Evolutionary conservation across 2,329 filamentous ascomycete genomes (phyloP).

Genomic region (Alternaria alternata): DNA sequence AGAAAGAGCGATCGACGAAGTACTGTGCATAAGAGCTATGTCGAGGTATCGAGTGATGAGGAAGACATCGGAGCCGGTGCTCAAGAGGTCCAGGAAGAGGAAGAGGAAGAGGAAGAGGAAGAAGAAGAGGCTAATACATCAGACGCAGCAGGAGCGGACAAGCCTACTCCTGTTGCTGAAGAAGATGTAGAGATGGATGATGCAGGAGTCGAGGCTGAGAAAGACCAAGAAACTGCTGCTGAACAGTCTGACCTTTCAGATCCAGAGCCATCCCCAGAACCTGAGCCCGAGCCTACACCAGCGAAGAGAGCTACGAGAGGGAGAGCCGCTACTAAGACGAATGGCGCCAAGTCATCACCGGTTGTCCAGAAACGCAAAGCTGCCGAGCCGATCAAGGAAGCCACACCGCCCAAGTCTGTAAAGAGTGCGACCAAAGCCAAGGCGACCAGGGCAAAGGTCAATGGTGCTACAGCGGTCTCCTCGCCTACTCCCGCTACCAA

Average conservation of each 20-base stretch:
- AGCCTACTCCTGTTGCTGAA: constrained; percentile 26
- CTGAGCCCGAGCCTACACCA: constrained; percentile 24
- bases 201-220: constrained; percentile 13
- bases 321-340: constrained; percentile 26
- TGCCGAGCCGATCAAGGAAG: constrained; percentile 20
- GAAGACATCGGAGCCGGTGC: constrained; percentile 48
- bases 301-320: constrained; percentile 27
- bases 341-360: constrained; percentile 25
- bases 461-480: constrained; percentile 16
- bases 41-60: constrained; percentile 55
- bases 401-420: constrained; percentile 27
- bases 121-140: constrained; percentile 23
- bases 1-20: constrained; percentile 54
- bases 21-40: constrained; percentile 54
- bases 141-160: constrained; percentile 22
- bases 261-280: constrained; percentile 27
- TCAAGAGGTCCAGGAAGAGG: constrained; percentile 29
- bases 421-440: constrained; percentile 28
- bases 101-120: constrained; percentile 26
- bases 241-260: constrained; percentile 24
- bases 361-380: constrained; percentile 27
- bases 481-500: constrained; percentile 27
- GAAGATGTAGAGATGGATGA: constrained; percentile 45
- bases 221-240: constrained; percentile 17
- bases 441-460: constrained; percentile 18